A percentile compares a stretch with the other conserved stretches of the same genome.
phyloP scores from a whole-genome alignment of 2,329 filamentous ascomycete genomes.

The Exophiala sideris region DNA sequence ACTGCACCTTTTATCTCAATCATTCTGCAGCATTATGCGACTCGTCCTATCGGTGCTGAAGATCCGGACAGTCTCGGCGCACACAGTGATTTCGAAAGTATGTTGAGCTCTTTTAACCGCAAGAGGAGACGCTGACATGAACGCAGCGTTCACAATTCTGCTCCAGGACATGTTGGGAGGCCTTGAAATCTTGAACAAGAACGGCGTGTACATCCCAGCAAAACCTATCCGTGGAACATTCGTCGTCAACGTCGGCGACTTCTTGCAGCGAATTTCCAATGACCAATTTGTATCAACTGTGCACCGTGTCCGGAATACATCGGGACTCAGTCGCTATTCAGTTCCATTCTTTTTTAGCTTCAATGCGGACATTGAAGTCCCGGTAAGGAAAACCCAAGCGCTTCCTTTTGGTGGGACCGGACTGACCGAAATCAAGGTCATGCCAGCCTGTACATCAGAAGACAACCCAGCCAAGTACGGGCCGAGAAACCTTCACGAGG shows the following conservation, averaged over 20 bases:
- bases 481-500: constrained; percentile 31
- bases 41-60: constrained; percentile 19
- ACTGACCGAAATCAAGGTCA: constrained; percentile 49
- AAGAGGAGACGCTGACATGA: constrained; percentile 29
- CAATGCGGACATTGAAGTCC: constrained; percentile 14
- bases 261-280: constrained; percentile 51
- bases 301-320: constrained; percentile 51
- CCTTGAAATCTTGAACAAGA: constrained; percentile 46
- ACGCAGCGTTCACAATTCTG: constrained; percentile 46
- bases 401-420: constrained; percentile 25
- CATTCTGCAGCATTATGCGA: constrained; percentile 30
- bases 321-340: constrained; percentile 18
- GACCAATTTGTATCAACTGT: constrained; percentile 49
- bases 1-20: constrained; percentile 28
- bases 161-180: constrained; percentile 54
- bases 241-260: constrained; percentile 50
- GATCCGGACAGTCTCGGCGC: constrained; percentile 40
- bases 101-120: constrained; percentile 41
- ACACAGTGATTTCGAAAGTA: constrained; percentile 52
- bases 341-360: constrained; percentile 24
- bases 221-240: constrained; percentile 40
- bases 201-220: constrained; percentile 43
- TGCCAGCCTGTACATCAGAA: constrained; percentile 39
- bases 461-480: constrained; percentile 50
- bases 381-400: neutral